Percentiles rank a stretch among this genome's conserved stretches.
These are phyloP conservation scores for Saturnispora sanitii DNA, from an alignment of 805 yeast genomes.

Conservation along the genomic window DNA sequence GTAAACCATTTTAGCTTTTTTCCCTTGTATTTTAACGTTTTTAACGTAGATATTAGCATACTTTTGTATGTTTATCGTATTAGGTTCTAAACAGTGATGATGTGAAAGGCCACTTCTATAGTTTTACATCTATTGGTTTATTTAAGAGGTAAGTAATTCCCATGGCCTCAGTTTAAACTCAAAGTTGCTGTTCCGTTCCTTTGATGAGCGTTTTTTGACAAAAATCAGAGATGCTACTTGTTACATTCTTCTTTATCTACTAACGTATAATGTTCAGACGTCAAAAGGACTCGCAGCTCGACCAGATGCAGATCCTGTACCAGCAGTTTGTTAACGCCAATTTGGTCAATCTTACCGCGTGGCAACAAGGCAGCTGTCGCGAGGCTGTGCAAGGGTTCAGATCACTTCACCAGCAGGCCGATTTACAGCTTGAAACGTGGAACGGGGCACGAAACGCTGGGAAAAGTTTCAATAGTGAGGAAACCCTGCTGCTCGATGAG, in stretches of 20 bases:
- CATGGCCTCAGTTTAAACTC: too few relatives aligned
- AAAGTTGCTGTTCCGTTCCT: too few relatives aligned
- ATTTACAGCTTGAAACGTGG: slow-evolving; percentile 44
- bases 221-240: too few relatives aligned
- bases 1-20: too few relatives aligned
- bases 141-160: too few relatives aligned
- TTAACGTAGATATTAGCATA: too few relatives aligned
- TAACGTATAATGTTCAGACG: slow-evolving; percentile 6
- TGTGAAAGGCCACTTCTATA: too few relatives aligned
- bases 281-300: slow-evolving; percentile 6
- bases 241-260: background rate
- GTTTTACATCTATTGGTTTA: too few relatives aligned
- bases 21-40: background rate
- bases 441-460: slow-evolving; percentile 30
- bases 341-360: slow-evolving; percentile 1
- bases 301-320: slow-evolving; percentile 12
- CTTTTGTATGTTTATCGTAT: too few relatives aligned
- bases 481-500: slow-evolving; percentile 33
- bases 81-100: too few relatives aligned
- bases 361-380: slow-evolving; percentile 3
- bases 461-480: slow-evolving; percentile 34
- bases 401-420: slow-evolving; percentile 25
- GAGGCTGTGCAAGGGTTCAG: slow-evolving; percentile 4
- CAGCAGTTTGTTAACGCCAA: slow-evolving; percentile 8
- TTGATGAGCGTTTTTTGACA: too few relatives aligned